Evolutionary conservation across 2,329 filamentous ascomycete genomes (phyloP).

Genomic region (Cercospora janseana): DNA sequence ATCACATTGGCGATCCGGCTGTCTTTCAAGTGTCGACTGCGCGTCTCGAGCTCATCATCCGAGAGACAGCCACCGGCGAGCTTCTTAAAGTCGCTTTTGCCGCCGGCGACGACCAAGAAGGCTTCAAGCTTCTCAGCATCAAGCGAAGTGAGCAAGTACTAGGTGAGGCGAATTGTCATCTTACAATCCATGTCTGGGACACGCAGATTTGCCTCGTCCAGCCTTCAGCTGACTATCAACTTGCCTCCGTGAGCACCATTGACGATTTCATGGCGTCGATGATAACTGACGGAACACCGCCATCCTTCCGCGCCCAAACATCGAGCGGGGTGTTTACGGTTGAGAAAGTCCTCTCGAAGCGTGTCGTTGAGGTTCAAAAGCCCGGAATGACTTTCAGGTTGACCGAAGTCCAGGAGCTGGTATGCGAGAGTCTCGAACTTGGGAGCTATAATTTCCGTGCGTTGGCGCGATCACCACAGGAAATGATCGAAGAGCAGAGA

Average conservation of each 20-base stretch:
- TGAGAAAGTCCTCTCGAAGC: constrained; percentile 20
- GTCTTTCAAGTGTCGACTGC: background rate
- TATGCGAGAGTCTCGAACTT: constrained; percentile 7
- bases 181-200: constrained; percentile 24
- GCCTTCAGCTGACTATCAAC: constrained; percentile 7
- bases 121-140: constrained; percentile 13
- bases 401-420: constrained; percentile 19
- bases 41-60: constrained; percentile 14
- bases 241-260: constrained; percentile 11
- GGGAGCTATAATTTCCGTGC: constrained; percentile 19
- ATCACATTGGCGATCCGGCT: background rate
- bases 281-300: constrained; percentile 12
- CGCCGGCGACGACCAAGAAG: background rate
- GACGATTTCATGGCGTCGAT: constrained; percentile 24
- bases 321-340: constrained; percentile 9
- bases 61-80: constrained; percentile 12
- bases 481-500: constrained; percentile 21
- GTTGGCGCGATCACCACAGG: constrained; percentile 11
- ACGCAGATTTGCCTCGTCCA: constrained; percentile 18
- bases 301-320: constrained; percentile 19
- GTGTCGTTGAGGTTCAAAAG: constrained; percentile 9
- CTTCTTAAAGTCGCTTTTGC: constrained; percentile 17
- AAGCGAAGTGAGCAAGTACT: constrained; percentile 14
- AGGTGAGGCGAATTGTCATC: constrained; percentile 20
- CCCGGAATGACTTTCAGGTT: constrained; percentile 15